Base-by-base conservation (phyloP, 208 protist species). In the Leishmania aethiopica region DNA sequence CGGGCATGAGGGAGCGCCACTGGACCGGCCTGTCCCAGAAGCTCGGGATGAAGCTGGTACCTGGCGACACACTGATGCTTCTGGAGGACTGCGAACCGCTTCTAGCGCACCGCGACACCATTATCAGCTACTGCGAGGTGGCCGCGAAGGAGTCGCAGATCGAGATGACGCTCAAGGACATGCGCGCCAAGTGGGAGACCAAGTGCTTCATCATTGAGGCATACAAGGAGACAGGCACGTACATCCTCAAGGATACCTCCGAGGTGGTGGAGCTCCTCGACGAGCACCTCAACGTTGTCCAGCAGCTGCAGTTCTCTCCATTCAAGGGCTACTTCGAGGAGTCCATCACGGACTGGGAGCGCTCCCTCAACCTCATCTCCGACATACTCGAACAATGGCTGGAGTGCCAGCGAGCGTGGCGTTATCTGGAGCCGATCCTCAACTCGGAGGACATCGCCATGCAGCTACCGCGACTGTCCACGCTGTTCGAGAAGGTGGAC, bases 351-450 rank as follows among this genome's bases (percentile, higher is more conserved):
- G 96, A 98, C 76, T 99, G 98, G 98, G 98, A 99, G 84, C 88
- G 93, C 81, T 96, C 92, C 2, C 95, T 99, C 25, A 98, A 95
- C 70, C 87, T 98, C 66, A 93, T 98, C 69, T 95, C 95, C 19
- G 96, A 99, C 81, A 97, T 98, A 59, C 86, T 99, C n/a, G 98
- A 99, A 87, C 96, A 99, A 84, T 99, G 98, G 98, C 86, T 98
- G 51, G 93, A 98, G 81, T 99, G 97, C 83, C 98, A 99, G 89
- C 89, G 96, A 28, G 90, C 93, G 53, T 99, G 98, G 98, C 93
- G 99, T 67, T 99, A 99, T 84, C 88, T 99, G 49, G 97, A 99
- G 91, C 98, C 98, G 57, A 99, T 99, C 78, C 99, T 99, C 85
- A 93, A 81, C 80, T 98, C 98, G 0, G 96, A 98, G 72, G 98